phyloP scores from a whole-genome alignment of 1,284 basidiomycete species.

The Pascua guehoae region DNA sequence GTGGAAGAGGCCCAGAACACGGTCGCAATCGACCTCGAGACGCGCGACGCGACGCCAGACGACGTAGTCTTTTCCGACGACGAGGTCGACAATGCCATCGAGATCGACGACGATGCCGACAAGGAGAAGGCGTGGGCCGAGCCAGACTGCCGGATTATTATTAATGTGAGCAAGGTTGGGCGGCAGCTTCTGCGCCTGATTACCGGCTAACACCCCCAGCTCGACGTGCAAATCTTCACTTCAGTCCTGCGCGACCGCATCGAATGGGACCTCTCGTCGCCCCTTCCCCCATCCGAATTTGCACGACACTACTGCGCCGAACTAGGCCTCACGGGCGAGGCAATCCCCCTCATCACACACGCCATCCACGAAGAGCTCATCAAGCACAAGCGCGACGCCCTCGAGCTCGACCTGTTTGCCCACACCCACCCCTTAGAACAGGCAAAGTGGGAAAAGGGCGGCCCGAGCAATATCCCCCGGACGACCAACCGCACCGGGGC shows the following conservation, averaged over 20 bases:
- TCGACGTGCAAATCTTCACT: slow-evolving; percentile 95
- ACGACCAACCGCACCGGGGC: slow-evolving; percentile 63
- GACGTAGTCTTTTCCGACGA: slow-evolving; percentile 37
- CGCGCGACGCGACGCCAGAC: slow-evolving; percentile 35
- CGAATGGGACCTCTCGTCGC: slow-evolving; percentile 95
- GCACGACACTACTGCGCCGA: slow-evolving; percentile 76
- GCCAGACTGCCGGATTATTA: slow-evolving; percentile 80
- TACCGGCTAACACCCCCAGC: slow-evolving; percentile 54
- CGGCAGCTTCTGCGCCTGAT: too few relatives aligned
- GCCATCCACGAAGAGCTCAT: slow-evolving; percentile 92
- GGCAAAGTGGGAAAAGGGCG: slow-evolving; percentile 63
- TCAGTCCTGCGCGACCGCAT: slow-evolving; percentile 90
- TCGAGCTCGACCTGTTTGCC: slow-evolving; percentile 85
- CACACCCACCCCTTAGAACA: slow-evolving; percentile 54
- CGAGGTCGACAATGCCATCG: slow-evolving; percentile 24
- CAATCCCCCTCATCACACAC: slow-evolving; percentile 80
- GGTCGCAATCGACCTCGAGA: slow-evolving; percentile 59
- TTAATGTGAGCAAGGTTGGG: slow-evolving; percentile 86
- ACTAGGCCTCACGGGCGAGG: slow-evolving; percentile 82
- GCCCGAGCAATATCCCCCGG: slow-evolving; percentile 53
- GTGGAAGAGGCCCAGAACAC: slow-evolving; percentile 81
- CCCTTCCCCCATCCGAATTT: slow-evolving; percentile 84
- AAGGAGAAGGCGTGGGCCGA: slow-evolving; percentile 57
- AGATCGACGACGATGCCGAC: slow-evolving; percentile 22
- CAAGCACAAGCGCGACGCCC: slow-evolving; percentile 88